Evolutionary conservation across 164 flowering plant genomes (phyloP).

Genomic region (Hamamelis virginiana): DNA sequence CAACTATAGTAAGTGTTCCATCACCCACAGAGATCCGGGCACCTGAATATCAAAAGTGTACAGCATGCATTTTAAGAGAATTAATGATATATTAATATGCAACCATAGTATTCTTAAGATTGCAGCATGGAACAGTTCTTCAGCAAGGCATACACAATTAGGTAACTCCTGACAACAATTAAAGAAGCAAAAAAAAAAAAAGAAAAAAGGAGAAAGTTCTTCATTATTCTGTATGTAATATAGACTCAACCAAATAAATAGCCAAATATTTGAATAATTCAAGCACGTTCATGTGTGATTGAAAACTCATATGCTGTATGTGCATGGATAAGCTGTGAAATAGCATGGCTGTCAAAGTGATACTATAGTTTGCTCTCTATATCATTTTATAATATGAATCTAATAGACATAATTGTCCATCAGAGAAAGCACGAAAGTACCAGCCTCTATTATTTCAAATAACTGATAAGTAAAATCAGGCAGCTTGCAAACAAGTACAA

Average conservation of each 20-base stretch:
- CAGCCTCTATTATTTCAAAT: not conserved
- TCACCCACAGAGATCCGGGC: conserved; percentile 75
- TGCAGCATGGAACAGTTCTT: not conserved
- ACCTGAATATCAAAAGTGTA: conserved; percentile 37
- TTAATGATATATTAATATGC: not conserved
- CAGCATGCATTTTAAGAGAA: not conserved
- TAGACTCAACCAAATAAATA: not conserved
- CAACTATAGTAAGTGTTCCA: conserved; percentile 76
- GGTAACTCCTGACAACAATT: not conserved
- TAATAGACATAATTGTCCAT: not conserved
- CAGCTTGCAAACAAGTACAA: not conserved
- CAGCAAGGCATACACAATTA: not conserved
- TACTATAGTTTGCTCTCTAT: not conserved
- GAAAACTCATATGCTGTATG: not conserved
- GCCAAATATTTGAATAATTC: not conserved
- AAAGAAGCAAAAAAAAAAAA: not conserved
- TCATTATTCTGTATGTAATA: not conserved
- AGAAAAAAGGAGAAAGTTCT: not conserved
- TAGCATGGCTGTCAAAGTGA: not conserved
- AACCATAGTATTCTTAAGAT: not conserved
- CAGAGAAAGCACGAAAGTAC: not conserved
- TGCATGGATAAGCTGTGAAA: not conserved
- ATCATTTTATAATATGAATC: not conserved
- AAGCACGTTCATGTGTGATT: not conserved
- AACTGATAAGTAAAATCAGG: not conserved